Evolutionary conservation across 768 basidiomycete genomes (phyloP).

Genomic region (Lyophyllum atratum): DNA sequence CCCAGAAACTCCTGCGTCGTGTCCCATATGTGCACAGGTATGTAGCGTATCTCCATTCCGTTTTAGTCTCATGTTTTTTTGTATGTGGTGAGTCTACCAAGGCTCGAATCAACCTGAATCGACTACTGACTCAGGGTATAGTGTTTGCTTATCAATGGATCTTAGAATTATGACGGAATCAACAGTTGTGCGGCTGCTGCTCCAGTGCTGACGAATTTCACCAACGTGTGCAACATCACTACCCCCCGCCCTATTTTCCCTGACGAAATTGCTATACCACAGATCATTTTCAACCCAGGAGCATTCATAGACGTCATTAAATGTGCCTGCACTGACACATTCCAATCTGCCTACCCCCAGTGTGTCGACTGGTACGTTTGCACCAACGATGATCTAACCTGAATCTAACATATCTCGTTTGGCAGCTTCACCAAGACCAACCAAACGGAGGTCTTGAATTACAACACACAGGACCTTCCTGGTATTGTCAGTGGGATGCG

Average conservation of each 20-base stretch:
- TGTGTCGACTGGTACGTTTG: slow-evolving; percentile 69
- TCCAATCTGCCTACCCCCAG: slow-evolving; percentile 55
- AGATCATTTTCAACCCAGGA: slow-evolving; percentile 68
- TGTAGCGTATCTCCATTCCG: slow-evolving; percentile 10
- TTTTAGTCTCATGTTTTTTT: background rate
- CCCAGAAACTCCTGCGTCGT: slow-evolving; percentile 56
- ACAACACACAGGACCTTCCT: slow-evolving; percentile 45
- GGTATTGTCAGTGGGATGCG: slow-evolving; percentile 50
- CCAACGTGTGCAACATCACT: slow-evolving; percentile 39
- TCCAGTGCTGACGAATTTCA: slow-evolving; percentile 58
- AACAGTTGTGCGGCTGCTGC: slow-evolving; percentile 59
- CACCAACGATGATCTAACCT: background rate
- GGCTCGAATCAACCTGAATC: background rate
- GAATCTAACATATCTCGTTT: background rate
- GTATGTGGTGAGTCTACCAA: background rate
- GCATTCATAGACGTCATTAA: slow-evolving; percentile 63
- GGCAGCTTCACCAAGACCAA: slow-evolving; percentile 58
- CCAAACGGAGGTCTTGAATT: slow-evolving; percentile 49
- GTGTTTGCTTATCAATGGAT: background rate
- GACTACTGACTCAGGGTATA: background rate
- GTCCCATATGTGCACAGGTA: slow-evolving; percentile 56
- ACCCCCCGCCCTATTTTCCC: background rate
- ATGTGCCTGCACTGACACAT: slow-evolving; percentile 58
- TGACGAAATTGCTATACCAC: background rate
- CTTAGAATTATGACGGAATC: slow-evolving; percentile 52